Evolutionary conservation across 2,329 filamentous ascomycete genomes (phyloP).

Genomic region (Juglanconis sp.): DNA sequence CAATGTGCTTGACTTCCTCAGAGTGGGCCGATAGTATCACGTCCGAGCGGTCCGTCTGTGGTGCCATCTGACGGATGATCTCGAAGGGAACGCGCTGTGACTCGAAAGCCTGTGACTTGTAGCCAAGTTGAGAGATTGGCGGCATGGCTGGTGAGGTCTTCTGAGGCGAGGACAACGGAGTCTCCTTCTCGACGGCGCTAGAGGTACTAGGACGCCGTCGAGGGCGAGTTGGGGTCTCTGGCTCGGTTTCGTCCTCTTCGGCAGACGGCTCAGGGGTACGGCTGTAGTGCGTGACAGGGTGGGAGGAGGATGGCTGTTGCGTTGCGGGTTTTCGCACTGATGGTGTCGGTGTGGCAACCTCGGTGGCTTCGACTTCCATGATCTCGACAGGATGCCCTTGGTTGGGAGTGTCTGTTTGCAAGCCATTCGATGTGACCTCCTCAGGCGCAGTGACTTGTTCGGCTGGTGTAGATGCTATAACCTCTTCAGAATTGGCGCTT

Average conservation of each 20-base stretch:
- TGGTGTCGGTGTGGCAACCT: not conserved
- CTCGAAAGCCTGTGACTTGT: slow-evolving; percentile 35
- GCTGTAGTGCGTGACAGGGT: not conserved
- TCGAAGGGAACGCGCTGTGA: slow-evolving; percentile 52
- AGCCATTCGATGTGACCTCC: not conserved
- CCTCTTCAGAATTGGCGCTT: not conserved
- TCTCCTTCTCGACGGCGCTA: slow-evolving; percentile 16
- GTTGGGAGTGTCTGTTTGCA: not conserved
- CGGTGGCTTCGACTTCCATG: not conserved
- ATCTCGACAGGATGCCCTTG: not conserved
- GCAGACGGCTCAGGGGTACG: slow-evolving; percentile 4
- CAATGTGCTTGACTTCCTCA: slow-evolving; percentile 45
- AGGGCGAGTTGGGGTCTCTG: slow-evolving; percentile 12
- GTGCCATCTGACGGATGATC: slow-evolving; percentile 44
- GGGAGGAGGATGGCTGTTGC: not conserved
- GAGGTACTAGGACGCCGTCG: slow-evolving; percentile 11
- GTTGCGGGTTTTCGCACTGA: not conserved
- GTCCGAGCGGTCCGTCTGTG: slow-evolving; percentile 49
- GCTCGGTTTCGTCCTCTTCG: slow-evolving; percentile 14
- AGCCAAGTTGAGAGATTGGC: slow-evolving; percentile 25
- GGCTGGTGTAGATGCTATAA: not conserved
- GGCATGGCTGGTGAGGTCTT: slow-evolving; percentile 17
- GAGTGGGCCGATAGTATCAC: slow-evolving; percentile 50
- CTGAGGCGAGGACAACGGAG: slow-evolving; percentile 20
- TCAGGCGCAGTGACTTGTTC: not conserved